Evolutionary conservation across 2,329 filamentous ascomycete species (phyloP).

Genomic region (Trichoderma semiorbis): DNA sequence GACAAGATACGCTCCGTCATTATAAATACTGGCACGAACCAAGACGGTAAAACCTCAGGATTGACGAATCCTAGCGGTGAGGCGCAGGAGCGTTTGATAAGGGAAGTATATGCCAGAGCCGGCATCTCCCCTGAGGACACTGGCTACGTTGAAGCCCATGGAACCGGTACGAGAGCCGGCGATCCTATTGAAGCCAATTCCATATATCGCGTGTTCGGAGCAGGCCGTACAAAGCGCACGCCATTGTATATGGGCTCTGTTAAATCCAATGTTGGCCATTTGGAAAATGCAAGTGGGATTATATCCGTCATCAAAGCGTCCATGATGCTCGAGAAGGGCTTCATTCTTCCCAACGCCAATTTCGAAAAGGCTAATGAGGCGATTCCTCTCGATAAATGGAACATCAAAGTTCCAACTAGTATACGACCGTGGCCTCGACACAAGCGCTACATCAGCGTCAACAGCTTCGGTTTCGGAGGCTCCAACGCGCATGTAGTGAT

Average conservation of each 20-base stretch:
- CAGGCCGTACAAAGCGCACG: constrained; percentile 37
- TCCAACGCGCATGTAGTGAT: constrained; percentile 45
- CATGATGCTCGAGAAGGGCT: constrained; percentile 48
- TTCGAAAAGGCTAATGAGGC: constrained; percentile 48
- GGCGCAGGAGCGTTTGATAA: constrained; percentile 44
- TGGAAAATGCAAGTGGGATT: constrained; percentile 51
- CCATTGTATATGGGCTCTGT: constrained; percentile 47
- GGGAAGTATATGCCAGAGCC: constrained; percentile 33
- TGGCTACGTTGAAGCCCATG: constrained; percentile 49
- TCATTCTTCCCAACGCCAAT: constrained; percentile 48
- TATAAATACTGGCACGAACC: constrained; percentile 48
- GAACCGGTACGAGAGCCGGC: constrained; percentile 53
- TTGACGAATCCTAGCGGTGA: constrained; percentile 54
- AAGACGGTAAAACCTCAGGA: constrained; percentile 48
- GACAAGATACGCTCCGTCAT: constrained; percentile 54
- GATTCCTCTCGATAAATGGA: constrained; percentile 49
- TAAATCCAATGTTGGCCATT: constrained; percentile 51
- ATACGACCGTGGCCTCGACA: constrained; percentile 45
- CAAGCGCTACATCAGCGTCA: constrained; percentile 50
- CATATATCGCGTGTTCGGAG: constrained; percentile 42
- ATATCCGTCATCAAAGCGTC: constrained; percentile 50
- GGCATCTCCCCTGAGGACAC: constrained; percentile 30
- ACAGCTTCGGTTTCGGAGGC: constrained; percentile 47
- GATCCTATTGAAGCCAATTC: constrained; percentile 54
- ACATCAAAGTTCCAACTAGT: constrained; percentile 44